These are phyloP conservation scores for Pythium phragmiticola DNA, from an alignment of 352 stramenopile genomes.

Conservation along the genomic window DNA sequence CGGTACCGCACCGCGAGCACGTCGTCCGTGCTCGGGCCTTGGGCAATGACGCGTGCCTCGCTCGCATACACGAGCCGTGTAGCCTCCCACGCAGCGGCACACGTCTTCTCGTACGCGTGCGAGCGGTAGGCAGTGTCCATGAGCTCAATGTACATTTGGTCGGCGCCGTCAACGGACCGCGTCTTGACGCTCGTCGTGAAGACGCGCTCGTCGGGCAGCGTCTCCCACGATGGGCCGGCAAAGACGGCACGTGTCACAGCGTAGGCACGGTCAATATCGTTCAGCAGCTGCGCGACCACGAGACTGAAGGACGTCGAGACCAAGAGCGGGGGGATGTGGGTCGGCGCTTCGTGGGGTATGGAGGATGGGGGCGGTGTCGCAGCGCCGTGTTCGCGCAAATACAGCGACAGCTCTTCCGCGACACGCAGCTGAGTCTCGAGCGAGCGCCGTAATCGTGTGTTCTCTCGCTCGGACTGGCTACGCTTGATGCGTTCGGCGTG, in stretches of 20 bases:
- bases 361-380: slow-evolving; percentile 22
- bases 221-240: slow-evolving; percentile 34
- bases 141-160: slow-evolving; percentile 25
- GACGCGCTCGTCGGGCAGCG: slow-evolving; percentile 15
- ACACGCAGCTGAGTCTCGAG: slow-evolving; percentile 49
- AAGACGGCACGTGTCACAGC: slow-evolving; percentile 38
- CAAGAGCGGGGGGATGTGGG: slow-evolving; percentile 8
- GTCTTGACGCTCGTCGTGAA: slow-evolving; percentile 17
- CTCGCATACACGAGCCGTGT: slow-evolving; percentile 5
- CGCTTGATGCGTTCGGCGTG: slow-evolving; percentile 37
- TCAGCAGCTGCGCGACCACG: slow-evolving; percentile 1
- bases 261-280: slow-evolving; percentile 37
- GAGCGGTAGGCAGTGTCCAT: slow-evolving; percentile 15
- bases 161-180: neutral
- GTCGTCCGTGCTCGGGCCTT: slow-evolving; percentile 1
- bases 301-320: slow-evolving; percentile 23
- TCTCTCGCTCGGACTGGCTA: slow-evolving; percentile 39
- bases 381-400: slow-evolving; percentile 37
- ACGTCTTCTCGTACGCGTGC: slow-evolving; percentile 5
- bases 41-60: slow-evolving; percentile 1
- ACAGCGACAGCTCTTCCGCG: slow-evolving; percentile 37
- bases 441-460: slow-evolving; percentile 33
- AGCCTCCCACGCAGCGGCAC: slow-evolving; percentile 8
- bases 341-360: neutral
- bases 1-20: slow-evolving; percentile 13